Evolutionary conservation across 495 filamentous ascomycete species (phyloP), one percentile per base, ranked within the genome.

Genomic region (Talaromyces adpressus): DNA sequence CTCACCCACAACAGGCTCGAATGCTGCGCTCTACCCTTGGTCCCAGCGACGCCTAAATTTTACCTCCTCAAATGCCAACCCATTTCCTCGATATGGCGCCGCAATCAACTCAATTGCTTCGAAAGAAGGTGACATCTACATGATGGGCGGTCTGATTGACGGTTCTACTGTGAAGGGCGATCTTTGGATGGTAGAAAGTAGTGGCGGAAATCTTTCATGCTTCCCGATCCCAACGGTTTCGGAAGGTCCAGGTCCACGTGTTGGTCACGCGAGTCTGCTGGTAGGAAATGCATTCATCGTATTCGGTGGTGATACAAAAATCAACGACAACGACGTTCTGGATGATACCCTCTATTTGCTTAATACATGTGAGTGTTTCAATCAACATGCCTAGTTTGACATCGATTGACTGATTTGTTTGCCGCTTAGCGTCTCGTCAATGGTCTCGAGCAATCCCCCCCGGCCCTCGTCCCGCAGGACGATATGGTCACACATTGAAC

Each of bases 251-350:
- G 94, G 95, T 5, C 93, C 95, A 3, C 84, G 95, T 78, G 95
- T 99, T 39, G 95, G 95, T 11, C 95, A 99, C 79, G 84, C 94
- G 5, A 92, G 91, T 79, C 81, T 99, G 71, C 80, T 99, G 7
- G 95, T 98, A 39, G 95, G 95, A 23, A 99, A 99, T 78, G 95
- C 95, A 1, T 99, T 97, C 70, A 99, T 99, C 67, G 94, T 99
- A 14, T 99, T 97, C 72, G 95, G 95, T 27, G 95, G 95, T 68
- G 95, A 99, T 72, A 99, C 95, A 25, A 98, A 98, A 76, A 87
- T 95, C 69, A 92, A 98, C 65, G 93, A 97, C 65, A 84, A 82
- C 6, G 95, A 99, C 74, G 79, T 89, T 32, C 73, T 99, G 59
- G 95, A 99, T 68, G 93, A 98, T 75, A 97, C 93, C 7, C 76